phyloP scores from a whole-genome alignment of 2,329 filamentous ascomycete species.

The Graphilbum ipis-grandicollis region DNA sequence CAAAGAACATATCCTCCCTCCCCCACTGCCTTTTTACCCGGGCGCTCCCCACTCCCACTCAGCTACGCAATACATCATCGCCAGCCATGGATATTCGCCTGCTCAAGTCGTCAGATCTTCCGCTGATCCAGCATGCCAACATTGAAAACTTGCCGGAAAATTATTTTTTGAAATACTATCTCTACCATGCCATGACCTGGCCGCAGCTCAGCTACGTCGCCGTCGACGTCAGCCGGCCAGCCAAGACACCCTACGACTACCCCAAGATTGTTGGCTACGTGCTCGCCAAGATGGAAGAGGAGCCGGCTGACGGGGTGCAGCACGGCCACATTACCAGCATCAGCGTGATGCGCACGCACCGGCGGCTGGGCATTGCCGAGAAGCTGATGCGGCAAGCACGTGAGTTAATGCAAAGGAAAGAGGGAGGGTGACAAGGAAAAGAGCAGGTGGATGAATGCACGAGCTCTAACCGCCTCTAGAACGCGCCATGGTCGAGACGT shows the following conservation, averaged over 20 bases:
- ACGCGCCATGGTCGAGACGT: conserved; percentile 92
- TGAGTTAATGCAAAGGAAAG: too few relatives aligned
- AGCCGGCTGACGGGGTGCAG: conserved; percentile 73
- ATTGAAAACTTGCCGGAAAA: conserved; percentile 98
- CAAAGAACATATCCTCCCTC: too few relatives aligned
- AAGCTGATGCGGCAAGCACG: conserved; percentile 94
- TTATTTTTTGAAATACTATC: conserved; percentile 99
- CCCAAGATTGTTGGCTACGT: conserved; percentile 98
- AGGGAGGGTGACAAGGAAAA: too few relatives aligned
- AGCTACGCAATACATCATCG: too few relatives aligned
- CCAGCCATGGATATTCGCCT: conserved; percentile 85
- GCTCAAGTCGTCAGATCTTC: conserved; percentile 67
- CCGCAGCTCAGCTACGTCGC: conserved; percentile 94
- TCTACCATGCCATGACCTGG: conserved; percentile 97
- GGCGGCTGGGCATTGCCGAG: conserved; percentile 81
- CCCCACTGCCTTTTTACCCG: too few relatives aligned
- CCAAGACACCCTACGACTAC: conserved; percentile 66
- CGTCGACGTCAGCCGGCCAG: conserved; percentile 71
- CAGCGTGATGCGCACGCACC: conserved; percentile 91
- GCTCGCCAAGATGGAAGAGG: conserved; percentile 99
- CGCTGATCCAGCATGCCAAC: conserved; percentile 92
- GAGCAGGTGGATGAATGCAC: too few relatives aligned
- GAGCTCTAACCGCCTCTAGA: too few relatives aligned
- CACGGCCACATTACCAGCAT: conserved; percentile 95
- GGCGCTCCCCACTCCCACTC: too few relatives aligned